Percentiles rank a stretch among this genome's conserved stretches.
Evolutionary conservation across 805 yeast species (phyloP).

Genomic region (Candida xyloterini): DNA sequence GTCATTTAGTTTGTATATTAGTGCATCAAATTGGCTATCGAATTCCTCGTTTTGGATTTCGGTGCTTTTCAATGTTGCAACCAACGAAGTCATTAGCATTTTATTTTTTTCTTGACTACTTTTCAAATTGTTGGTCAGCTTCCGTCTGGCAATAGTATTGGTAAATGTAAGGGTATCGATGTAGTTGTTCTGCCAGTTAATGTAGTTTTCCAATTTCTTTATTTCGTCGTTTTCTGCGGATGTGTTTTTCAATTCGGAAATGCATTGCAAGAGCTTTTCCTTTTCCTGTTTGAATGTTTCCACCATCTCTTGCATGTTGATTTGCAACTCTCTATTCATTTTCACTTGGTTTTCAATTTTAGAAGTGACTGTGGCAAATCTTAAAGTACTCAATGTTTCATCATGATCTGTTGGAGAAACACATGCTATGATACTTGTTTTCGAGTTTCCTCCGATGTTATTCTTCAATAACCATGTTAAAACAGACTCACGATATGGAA

Average conservation of each 20-base stretch:
- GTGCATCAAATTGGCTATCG: conserved; percentile 4
- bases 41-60: not conserved
- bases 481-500: conserved; percentile 73
- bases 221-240: conserved; percentile 5
- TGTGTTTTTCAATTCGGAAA: conserved; percentile 14
- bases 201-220: conserved; percentile 23
- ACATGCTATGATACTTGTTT: conserved; percentile 87
- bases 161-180: conserved; percentile 23
- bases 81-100: conserved; percentile 6
- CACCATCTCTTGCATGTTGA: conserved; percentile 34
- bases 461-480: conserved; percentile 75
- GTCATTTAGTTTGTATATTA: conserved; percentile 12
- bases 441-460: conserved; percentile 75
- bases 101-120: conserved; percentile 11
- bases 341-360: conserved; percentile 61
- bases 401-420: conserved; percentile 75
- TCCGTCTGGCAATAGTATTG: conserved; percentile 9
- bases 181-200: conserved; percentile 27
- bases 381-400: conserved; percentile 69
- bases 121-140: conserved; percentile 4
- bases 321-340: conserved; percentile 41
- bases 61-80: conserved; percentile 2
- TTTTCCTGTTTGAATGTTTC: conserved; percentile 28
- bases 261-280: conserved; percentile 18
- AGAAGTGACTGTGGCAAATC: conserved; percentile 78